Conservation (phyloP, 306 rosid genomes). For the Vachellia collinsii region DNA sequence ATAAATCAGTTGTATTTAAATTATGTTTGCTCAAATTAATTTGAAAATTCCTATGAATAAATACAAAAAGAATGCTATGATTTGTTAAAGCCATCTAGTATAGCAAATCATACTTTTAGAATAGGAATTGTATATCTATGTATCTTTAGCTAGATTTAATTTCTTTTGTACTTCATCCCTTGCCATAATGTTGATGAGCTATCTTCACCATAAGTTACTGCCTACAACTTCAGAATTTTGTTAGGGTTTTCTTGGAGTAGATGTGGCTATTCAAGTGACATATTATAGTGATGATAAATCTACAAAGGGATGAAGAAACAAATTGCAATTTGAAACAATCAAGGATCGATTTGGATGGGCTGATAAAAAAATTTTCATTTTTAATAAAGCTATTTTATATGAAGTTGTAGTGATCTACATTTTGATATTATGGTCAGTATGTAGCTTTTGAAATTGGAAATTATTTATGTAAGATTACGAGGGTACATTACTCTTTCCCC, state of each 20-base stretch:
- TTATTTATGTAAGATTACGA: neutral
- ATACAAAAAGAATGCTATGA: neutral
- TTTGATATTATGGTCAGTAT: neutral
- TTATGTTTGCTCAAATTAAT: neutral
- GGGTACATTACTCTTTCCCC: neutral
- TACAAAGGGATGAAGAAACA: neutral
- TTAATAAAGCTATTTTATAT: neutral
- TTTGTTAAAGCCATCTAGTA: neutral
- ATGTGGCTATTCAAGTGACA: neutral
- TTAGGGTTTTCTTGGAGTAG: neutral
- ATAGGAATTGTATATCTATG: neutral
- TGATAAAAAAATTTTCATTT: neutral
- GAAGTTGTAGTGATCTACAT: neutral
- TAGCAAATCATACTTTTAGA: neutral
- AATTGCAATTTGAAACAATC: neutral
- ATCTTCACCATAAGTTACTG: constrained; percentile 1
- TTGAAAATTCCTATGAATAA: neutral
- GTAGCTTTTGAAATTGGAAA: neutral
- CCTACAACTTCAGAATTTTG: neutral
- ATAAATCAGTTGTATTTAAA: neutral
- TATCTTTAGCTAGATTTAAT: neutral
- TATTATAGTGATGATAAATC: neutral
- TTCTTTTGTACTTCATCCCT: constrained; percentile 1
- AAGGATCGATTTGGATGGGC: neutral
- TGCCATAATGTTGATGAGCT: neutral